Evolutionary conservation across 208 protist species (phyloP).

Genomic region (Phytomonas serpens): DNA sequence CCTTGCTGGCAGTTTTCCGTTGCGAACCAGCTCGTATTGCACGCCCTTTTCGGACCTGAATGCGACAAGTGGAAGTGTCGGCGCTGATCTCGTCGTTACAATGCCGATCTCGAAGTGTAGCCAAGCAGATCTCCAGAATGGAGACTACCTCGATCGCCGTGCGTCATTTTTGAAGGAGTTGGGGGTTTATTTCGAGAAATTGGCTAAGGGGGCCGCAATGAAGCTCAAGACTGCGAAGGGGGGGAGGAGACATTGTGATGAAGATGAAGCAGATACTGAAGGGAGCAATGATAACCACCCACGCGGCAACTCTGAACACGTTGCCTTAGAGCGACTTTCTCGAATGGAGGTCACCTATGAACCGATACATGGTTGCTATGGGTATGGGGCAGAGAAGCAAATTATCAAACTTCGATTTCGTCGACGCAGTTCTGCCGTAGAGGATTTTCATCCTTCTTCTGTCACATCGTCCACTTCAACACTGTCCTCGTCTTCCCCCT

Average conservation of each 20-base stretch:
- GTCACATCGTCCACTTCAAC: not conserved
- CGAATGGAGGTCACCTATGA: constrained; percentile 39
- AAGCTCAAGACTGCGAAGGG: constrained; percentile 4
- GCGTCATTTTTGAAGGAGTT: constrained; percentile 52
- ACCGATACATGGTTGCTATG: constrained; percentile 56
- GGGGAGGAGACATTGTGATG: constrained; percentile 1
- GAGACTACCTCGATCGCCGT: constrained; percentile 60
- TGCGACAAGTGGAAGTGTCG: constrained; percentile 34
- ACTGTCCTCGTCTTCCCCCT: constrained; percentile 1
- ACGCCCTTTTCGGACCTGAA: constrained; percentile 53
- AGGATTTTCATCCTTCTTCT: not conserved
- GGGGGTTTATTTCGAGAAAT: constrained; percentile 33
- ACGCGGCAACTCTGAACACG: constrained; percentile 11
- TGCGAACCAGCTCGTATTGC: constrained; percentile 65
- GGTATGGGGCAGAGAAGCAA: constrained; percentile 33
- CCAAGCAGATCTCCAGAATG: constrained; percentile 54
- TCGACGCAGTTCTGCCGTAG: constrained; percentile 14
- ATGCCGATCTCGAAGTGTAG: constrained; percentile 50
- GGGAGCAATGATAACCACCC: constrained; percentile 9
- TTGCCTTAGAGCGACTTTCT: constrained; percentile 20
- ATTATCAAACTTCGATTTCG: constrained; percentile 58
- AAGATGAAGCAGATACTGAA: constrained; percentile 10
- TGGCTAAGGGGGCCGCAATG: constrained; percentile 15
- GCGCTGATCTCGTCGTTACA: constrained; percentile 61
- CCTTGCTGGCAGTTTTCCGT: constrained; percentile 65